A percentile compares a stretch with the other conserved stretches of the same genome.
Conservation (phyloP, 352 stramenopile genomes). For the Thraustotheca clavata region DNA sequence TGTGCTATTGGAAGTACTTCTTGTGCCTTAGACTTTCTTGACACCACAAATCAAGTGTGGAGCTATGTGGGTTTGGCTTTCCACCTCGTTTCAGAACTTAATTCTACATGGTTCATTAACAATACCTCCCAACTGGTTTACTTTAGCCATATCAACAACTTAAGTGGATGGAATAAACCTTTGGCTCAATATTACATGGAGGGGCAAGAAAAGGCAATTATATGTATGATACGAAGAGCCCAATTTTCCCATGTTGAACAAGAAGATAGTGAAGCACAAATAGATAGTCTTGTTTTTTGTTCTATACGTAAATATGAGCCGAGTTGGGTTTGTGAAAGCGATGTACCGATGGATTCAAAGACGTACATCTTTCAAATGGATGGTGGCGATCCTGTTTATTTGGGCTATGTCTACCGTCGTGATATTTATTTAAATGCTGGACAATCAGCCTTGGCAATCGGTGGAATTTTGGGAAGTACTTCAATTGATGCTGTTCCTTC, state of each 20-base stretch:
- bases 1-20: slow-evolving; percentile 17
- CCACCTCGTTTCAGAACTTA: slow-evolving; percentile 3
- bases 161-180: slow-evolving; percentile 1
- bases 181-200: not conserved
- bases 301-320: not conserved
- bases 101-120: too few relatives aligned
- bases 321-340: not conserved
- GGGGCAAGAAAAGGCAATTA: not conserved
- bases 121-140: not conserved
- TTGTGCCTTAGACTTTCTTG: slow-evolving; percentile 20
- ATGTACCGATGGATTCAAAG: not conserved
- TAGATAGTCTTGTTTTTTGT: not conserved
- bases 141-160: not conserved
- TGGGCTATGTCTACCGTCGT: not conserved
- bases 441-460: not conserved
- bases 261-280: not conserved
- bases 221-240: not conserved
- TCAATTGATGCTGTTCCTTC: not conserved
- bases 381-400: not conserved
- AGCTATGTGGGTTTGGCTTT: slow-evolving; percentile 12
- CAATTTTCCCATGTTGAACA: not conserved
- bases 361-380: not conserved
- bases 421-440: not conserved
- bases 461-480: not conserved
- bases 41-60: slow-evolving; percentile 21